Percentiles rank a stretch among this genome's conserved stretches.
Conservation (phyloP, 805 yeast species). For the Metschnikowia arizonensis region DNA sequence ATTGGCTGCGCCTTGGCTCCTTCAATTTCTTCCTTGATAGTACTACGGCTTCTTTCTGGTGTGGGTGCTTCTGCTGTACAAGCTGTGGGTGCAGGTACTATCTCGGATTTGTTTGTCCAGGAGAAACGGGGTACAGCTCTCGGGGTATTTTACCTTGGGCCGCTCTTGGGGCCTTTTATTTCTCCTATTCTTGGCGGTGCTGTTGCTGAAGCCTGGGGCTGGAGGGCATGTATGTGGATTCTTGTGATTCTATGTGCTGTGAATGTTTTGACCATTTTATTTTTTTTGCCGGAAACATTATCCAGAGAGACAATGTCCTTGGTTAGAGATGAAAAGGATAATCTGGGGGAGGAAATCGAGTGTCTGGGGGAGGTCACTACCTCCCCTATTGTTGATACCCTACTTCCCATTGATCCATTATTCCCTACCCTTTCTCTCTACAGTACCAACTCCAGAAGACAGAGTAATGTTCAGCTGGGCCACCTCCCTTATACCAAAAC, state of each 20-base stretch:
- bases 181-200: constrained; percentile 81
- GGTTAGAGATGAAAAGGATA: too few species aligned
- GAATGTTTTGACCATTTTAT: constrained; percentile 44
- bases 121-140: constrained; percentile 72
- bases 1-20: constrained; percentile 70
- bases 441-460: constrained; percentile 32
- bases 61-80: constrained; percentile 76
- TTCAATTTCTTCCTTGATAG: constrained; percentile 57
- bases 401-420: constrained; percentile 36
- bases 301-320: constrained; percentile 52
- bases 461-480: too few species aligned
- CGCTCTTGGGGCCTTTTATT: constrained; percentile 72
- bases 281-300: constrained; percentile 76
- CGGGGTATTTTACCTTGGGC: constrained; percentile 78
- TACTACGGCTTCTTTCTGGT: constrained; percentile 72
- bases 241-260: constrained; percentile 63
- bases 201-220: constrained; percentile 66
- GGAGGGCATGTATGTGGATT: constrained; percentile 90
- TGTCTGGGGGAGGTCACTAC: too few species aligned
- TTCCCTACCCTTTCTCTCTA: constrained; percentile 38
- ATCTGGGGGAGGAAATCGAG: constrained; percentile 7
- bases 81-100: constrained; percentile 86
- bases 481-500: not conserved
- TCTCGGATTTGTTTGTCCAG: constrained; percentile 65
- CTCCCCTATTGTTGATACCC: constrained; percentile 19